Base-by-base conservation (phyloP, 2,329 filamentous ascomycete genomes). In the Anthostomella pinea region DNA sequence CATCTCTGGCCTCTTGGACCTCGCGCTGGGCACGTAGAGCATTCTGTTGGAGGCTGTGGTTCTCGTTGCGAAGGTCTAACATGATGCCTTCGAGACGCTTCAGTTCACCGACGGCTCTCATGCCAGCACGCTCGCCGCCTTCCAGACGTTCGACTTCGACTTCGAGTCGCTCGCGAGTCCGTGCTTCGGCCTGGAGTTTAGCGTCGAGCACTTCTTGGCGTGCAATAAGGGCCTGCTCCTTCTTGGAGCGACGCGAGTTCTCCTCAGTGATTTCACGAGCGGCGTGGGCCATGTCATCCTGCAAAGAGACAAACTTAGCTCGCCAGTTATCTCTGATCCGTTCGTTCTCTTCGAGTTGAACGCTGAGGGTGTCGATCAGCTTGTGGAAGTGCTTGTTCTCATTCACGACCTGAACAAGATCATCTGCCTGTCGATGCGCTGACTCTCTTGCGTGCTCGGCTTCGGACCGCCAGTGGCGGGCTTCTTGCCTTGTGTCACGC, bases 331-430 rank as follows among this genome's bases (percentile, higher is more conserved):
- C 87, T 39, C 89, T 83, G 41, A 94, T 77, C 46, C 84, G 81
- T 56, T 90, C 81, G 54, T 88, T 91, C 65, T 95, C 90, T 54
- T 93, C 83, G 26, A 93, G 78, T 57, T 95, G 89, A 29, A 77
- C 77, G 44, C 82, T 80, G 37, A 95, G 72, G 15, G 81, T 83
- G 43, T 83, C 79, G 39, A 95, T 79, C 19, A 82, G 81, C 57
- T 78, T 81, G 51, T 82, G 81, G 38, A 96, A 70, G 47, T 84
- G 82, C 60, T 84, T 87, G 51, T 87, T 89, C 54, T 80, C 75
- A 6, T 73, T 71, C 8, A 69, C 48, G 3, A 67, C 64, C 25
- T 73, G 64, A 9, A 63, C 57, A 15, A 77, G 59, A 23, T 79
- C 75, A 28, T 68, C 66, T 22, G 68, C 65, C 45, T 69, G 68